Conservation (phyloP, 1,284 basidiomycete genomes). For the Pseudozyma thailandica region DNA sequence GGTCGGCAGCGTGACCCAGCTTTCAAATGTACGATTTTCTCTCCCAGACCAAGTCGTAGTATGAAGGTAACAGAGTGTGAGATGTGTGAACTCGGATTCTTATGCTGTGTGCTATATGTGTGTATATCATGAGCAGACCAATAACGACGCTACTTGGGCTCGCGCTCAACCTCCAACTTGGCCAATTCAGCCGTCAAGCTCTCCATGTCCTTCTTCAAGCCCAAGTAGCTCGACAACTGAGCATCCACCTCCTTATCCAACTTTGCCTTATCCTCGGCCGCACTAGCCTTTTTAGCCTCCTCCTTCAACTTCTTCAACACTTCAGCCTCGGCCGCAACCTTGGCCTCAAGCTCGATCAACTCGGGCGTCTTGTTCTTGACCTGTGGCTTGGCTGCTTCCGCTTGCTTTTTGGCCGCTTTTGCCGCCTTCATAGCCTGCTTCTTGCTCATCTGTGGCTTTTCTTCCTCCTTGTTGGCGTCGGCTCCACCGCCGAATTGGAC, state of each 20-base stretch:
- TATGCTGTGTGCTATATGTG: neutral
- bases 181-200: slow-evolving; percentile 34
- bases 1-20: slow-evolving; percentile 15
- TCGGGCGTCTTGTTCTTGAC: slow-evolving; percentile 62
- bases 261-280: slow-evolving; percentile 53
- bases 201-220: slow-evolving; percentile 42
- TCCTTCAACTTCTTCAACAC: slow-evolving; percentile 55
- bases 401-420: slow-evolving; percentile 61
- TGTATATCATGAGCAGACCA: neutral
- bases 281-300: slow-evolving; percentile 34
- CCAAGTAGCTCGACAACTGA: slow-evolving; percentile 25
- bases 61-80: neutral
- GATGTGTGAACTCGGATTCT: neutral
- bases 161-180: slow-evolving; percentile 35
- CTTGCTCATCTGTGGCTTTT: slow-evolving; percentile 62
- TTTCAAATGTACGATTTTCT: too few relatives aligned
- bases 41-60: too few relatives aligned
- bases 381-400: slow-evolving; percentile 42
- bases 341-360: slow-evolving; percentile 46
- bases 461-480: slow-evolving; percentile 28
- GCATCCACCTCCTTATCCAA: slow-evolving; percentile 32
- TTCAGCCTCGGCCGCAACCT: slow-evolving; percentile 56
- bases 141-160: slow-evolving; percentile 8
- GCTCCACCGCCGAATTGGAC: slow-evolving; percentile 79
- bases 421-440: slow-evolving; percentile 63